phyloP scores from a whole-genome alignment of 257 asterid genomes.

The Ligustrum vulgare region DNA sequence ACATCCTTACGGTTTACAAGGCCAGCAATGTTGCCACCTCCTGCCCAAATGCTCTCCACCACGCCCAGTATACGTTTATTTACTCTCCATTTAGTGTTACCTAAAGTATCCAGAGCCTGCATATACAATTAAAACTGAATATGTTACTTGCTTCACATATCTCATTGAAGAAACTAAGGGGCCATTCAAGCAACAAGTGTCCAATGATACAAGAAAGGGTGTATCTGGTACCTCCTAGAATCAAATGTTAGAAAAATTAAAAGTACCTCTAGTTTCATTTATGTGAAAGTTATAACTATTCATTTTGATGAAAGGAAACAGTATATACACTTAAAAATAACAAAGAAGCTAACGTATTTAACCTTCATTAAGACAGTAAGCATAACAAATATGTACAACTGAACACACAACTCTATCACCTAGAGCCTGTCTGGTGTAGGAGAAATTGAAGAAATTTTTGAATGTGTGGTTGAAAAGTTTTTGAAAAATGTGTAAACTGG shows the following conservation, averaged over 20 bases:
- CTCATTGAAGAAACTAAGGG: constrained; percentile 1
- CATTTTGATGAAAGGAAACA: neutral
- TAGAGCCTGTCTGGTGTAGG: neutral
- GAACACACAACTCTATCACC: constrained; percentile 5
- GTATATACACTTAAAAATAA: constrained; percentile 10
- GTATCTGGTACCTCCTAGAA: constrained; percentile 8
- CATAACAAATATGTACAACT: constrained; percentile 2
- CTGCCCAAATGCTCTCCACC: constrained; percentile 89
- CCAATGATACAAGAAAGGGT: constrained; percentile 21
- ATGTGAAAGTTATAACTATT: constrained; percentile 3
- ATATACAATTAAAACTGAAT: constrained; percentile 17
- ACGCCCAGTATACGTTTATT: constrained; percentile 69
- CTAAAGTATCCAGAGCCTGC: constrained; percentile 96
- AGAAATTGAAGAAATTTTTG: no score
- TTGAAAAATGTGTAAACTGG: no score
- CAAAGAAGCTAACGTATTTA: constrained; percentile 16
- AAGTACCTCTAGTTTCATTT: constrained; percentile 14
- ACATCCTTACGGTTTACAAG: constrained; percentile 83
- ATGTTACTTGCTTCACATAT: constrained; percentile 16
- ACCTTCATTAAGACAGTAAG: constrained; percentile 1
- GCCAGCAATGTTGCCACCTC: constrained; percentile 89
- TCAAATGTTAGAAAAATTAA: constrained; percentile 4
- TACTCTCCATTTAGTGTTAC: constrained; percentile 93
- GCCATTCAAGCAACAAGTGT: constrained; percentile 16
- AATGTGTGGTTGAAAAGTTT: no score